Evolutionary conservation across 2,329 filamentous ascomycete species (phyloP).

Genomic region (Fusarium decemcellulare): DNA sequence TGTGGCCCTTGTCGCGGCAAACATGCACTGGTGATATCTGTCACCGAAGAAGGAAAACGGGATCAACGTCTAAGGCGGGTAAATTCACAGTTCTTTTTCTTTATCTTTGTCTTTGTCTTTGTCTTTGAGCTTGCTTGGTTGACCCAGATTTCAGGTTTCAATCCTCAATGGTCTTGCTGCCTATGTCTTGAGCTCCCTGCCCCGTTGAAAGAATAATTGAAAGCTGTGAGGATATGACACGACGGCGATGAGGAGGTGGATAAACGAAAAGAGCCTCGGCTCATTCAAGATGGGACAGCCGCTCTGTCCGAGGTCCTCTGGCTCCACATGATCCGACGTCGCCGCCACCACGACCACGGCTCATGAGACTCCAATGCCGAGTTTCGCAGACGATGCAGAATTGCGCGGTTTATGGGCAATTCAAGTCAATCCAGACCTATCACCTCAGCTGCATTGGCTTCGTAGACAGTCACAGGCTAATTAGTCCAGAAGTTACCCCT

Average conservation of each 20-base stretch:
- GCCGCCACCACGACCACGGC: constrained; percentile 29
- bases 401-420: not conserved
- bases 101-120: not conserved
- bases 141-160: not conserved
- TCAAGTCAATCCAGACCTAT: not conserved
- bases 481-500: constrained; percentile 13
- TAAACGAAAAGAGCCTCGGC: constrained; percentile 33
- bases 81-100: not conserved
- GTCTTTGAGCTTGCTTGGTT: not conserved
- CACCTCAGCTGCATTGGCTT: not conserved
- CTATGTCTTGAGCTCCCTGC: not conserved
- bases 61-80: not conserved
- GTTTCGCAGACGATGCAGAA: constrained; percentile 10
- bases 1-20: not conserved
- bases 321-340: constrained; percentile 28
- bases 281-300: constrained; percentile 27
- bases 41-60: not conserved
- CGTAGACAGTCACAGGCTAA: not conserved
- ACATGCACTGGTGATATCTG: not conserved
- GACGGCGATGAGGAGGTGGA: not conserved
- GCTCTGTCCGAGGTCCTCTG: constrained; percentile 12
- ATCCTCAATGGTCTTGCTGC: not conserved
- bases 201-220: not conserved
- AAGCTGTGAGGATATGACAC: not conserved
- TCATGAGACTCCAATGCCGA: constrained; percentile 36